Evolutionary conservation across 1,284 basidiomycete species (phyloP).

Genomic region (Anthracocystis panici-leucophaei): DNA sequence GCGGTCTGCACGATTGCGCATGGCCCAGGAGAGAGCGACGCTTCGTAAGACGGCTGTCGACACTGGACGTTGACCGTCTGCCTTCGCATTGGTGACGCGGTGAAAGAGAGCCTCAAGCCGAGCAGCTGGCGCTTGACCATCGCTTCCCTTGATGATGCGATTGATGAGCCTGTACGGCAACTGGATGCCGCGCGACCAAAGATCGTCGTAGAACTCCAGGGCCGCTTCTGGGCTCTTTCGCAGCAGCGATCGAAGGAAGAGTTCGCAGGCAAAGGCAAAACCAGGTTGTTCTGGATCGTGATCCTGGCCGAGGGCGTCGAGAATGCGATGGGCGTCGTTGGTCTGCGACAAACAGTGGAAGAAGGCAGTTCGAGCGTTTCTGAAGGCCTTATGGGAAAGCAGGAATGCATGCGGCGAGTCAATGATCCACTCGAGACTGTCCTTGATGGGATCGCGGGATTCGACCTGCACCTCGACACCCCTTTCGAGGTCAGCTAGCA

Average conservation of each 20-base stretch:
- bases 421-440: constrained; percentile 24
- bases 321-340: constrained; percentile 7
- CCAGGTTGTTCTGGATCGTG: constrained; percentile 21
- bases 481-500: constrained; percentile 12
- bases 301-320: constrained; percentile 18
- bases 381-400: constrained; percentile 27
- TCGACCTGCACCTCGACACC: constrained; percentile 1
- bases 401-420: constrained; percentile 37
- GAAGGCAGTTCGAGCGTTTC: constrained; percentile 12
- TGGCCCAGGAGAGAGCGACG: constrained; percentile 30
- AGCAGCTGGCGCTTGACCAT: constrained; percentile 14
- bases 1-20: constrained; percentile 25
- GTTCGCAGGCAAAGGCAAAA: constrained; percentile 15
- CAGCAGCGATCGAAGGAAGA: constrained; percentile 27
- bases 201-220: constrained; percentile 30
- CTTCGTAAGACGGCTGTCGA: constrained; percentile 11
- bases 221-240: constrained; percentile 18
- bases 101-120: constrained; percentile 26
- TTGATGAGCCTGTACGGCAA: constrained; percentile 9
- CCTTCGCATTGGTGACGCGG: constrained; percentile 8
- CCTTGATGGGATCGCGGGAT: constrained; percentile 18
- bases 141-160: constrained; percentile 8
- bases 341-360: constrained; percentile 26
- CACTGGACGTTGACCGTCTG: not conserved
- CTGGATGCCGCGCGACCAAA: constrained; percentile 37